Evolutionary conservation across 2,329 filamentous ascomycete species (phyloP).

Genomic region (Stachybotrys echinatus): DNA sequence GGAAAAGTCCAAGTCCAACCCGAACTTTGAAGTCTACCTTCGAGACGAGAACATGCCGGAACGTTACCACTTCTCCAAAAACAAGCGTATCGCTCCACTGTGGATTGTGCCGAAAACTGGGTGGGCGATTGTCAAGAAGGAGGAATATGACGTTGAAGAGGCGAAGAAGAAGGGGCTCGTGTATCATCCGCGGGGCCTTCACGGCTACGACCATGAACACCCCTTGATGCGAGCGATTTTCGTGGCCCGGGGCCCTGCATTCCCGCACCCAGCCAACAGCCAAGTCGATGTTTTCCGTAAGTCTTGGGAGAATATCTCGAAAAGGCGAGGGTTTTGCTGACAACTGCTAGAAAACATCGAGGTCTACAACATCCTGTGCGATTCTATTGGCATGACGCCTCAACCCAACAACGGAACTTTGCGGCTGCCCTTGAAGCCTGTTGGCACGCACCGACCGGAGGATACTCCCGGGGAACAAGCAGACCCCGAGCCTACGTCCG

Average conservation of each 20-base stretch:
- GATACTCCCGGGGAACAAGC: slow-evolving; percentile 42
- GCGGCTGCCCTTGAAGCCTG: slow-evolving; percentile 59
- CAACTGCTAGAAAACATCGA: slow-evolving; percentile 72
- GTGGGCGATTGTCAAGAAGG: slow-evolving; percentile 81
- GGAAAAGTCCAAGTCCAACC: slow-evolving; percentile 53
- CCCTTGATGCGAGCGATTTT: slow-evolving; percentile 97
- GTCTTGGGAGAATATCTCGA: slow-evolving; percentile 26
- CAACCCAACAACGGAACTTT: slow-evolving; percentile 85
- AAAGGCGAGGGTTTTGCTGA: slow-evolving; percentile 15
- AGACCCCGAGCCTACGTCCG: slow-evolving; percentile 40
- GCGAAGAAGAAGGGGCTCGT: slow-evolving; percentile 57
- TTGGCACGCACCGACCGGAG: slow-evolving; percentile 55
- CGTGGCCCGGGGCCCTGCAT: slow-evolving; percentile 84
- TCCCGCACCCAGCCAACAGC: slow-evolving; percentile 79
- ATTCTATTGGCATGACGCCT: slow-evolving; percentile 70
- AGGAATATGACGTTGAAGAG: slow-evolving; percentile 68
- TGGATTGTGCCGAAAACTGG: slow-evolving; percentile 93
- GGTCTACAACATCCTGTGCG: slow-evolving; percentile 92
- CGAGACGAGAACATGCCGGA: slow-evolving; percentile 84
- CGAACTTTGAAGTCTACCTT: slow-evolving; percentile 81
- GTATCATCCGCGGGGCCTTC: slow-evolving; percentile 79
- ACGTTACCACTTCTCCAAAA: slow-evolving; percentile 85
- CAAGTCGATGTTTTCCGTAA: slow-evolving; percentile 76
- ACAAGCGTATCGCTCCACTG: slow-evolving; percentile 83
- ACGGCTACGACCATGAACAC: slow-evolving; percentile 93